Percentiles rank a stretch among this genome's conserved stretches.
These are phyloP conservation scores for Candida dubliniensis DNA, from an alignment of 1,139 yeast genomes.

Conservation along the genomic window DNA sequence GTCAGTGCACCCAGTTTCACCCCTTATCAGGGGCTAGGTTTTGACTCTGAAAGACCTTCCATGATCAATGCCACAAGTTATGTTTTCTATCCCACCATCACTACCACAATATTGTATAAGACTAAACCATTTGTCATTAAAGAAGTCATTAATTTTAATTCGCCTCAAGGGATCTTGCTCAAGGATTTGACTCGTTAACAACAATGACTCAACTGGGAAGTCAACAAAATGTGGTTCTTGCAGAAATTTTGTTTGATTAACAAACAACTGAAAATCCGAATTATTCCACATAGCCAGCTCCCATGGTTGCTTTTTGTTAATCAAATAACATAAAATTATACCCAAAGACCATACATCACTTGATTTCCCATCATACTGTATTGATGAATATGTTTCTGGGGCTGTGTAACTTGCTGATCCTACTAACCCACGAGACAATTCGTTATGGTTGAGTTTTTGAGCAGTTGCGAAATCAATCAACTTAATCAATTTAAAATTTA, in stretches of 20 bases:
- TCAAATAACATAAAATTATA: slow-evolving; percentile 36
- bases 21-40: background rate
- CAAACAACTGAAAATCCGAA: slow-evolving; percentile 14
- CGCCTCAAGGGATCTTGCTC: slow-evolving; percentile 19
- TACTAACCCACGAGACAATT: slow-evolving; percentile 43
- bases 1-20: too few relatives aligned
- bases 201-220: slow-evolving; percentile 11
- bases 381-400: slow-evolving; percentile 42
- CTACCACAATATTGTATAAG: slow-evolving; percentile 13
- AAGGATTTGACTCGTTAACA: slow-evolving; percentile 18
- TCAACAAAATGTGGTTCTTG: slow-evolving; percentile 8
- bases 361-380: slow-evolving; percentile 41
- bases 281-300: slow-evolving; percentile 29
- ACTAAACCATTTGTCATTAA: slow-evolving; percentile 18
- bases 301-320: slow-evolving; percentile 36
- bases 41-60: background rate
- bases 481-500: slow-evolving; percentile 25
- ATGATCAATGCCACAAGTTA: slow-evolving; percentile 1
- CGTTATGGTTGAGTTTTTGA: slow-evolving; percentile 10
- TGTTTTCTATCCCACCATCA: background rate
- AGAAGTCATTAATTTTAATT: slow-evolving; percentile 16
- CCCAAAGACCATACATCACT: slow-evolving; percentile 56
- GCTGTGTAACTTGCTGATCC: slow-evolving; percentile 50
- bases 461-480: slow-evolving; percentile 43
- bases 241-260: slow-evolving; percentile 2